Percentiles rank a stretch among this genome's conserved stretches.
Conservation (phyloP, 2,329 filamentous ascomycete genomes). For the Pseudogymnoascus sp. region DNA sequence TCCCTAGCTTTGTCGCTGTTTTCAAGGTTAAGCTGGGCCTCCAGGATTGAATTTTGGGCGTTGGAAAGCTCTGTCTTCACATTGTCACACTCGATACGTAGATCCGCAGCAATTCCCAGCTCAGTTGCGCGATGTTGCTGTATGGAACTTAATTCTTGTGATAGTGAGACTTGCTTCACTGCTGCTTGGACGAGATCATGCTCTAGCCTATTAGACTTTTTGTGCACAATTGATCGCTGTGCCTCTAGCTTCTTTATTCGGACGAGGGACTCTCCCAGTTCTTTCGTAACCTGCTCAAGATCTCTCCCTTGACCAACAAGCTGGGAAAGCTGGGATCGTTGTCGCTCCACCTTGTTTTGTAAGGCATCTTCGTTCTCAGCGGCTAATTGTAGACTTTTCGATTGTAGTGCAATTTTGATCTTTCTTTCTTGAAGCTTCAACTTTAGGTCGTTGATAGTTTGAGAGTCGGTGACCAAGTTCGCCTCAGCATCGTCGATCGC, state of each 20-base stretch:
- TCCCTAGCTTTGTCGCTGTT: background rate
- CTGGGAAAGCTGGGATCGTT: background rate
- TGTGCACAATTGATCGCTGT: background rate
- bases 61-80: background rate
- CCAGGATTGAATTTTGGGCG: background rate
- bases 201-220: background rate
- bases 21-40: background rate
- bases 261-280: background rate
- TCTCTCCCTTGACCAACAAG: background rate
- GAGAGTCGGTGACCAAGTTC: background rate
- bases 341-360: background rate
- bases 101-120: background rate
- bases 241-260: background rate
- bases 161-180: background rate
- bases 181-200: background rate
- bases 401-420: background rate
- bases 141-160: background rate
- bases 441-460: background rate
- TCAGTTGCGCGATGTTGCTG: background rate
- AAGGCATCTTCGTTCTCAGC: background rate
- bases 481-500: conserved; percentile 9
- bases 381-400: background rate
- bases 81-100: background rate
- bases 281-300: background rate
- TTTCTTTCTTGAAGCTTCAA: background rate